phyloP scores from a whole-genome alignment of 192 early-diverging fungal species.

The Diversispora epigaea region DNA sequence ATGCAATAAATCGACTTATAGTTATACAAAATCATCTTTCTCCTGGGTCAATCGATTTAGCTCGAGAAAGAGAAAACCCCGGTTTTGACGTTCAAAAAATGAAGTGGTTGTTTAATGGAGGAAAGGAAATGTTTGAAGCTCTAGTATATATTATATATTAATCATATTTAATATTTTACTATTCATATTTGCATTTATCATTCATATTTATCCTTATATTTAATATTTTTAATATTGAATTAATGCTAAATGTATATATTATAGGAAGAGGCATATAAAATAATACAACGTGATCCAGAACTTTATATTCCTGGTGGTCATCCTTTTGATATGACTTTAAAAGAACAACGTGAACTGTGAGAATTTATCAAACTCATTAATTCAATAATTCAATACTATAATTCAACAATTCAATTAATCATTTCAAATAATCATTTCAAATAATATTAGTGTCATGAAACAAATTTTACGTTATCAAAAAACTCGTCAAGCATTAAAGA shows the following conservation, averaged over 20 bases:
- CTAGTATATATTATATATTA: slow-evolving; percentile 36
- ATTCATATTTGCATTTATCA: neutral
- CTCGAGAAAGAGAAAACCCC: slow-evolving; percentile 53
- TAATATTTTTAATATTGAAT: neutral
- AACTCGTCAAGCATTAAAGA: slow-evolving; percentile 39
- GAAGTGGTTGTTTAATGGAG: slow-evolving; percentile 47
- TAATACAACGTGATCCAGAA: slow-evolving; percentile 54
- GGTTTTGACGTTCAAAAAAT: slow-evolving; percentile 54
- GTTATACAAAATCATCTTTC: slow-evolving; percentile 44
- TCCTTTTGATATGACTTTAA: slow-evolving; percentile 50
- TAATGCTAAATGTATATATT: neutral
- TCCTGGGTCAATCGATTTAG: slow-evolving; percentile 51
- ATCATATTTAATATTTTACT: neutral
- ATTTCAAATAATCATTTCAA: neutral
- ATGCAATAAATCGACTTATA: slow-evolving; percentile 39
- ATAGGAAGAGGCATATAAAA: slow-evolving; percentile 39
- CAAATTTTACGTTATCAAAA: slow-evolving; percentile 50
- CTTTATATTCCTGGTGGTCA: slow-evolving; percentile 50
- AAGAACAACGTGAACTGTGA: slow-evolving; percentile 55
- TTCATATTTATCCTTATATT: neutral
- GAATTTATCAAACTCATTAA: neutral
- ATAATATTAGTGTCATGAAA: slow-evolving; percentile 44
- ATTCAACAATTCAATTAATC: neutral
- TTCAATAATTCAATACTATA: neutral
- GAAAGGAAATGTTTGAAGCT: slow-evolving; percentile 47